Percentiles rank a stretch among this genome's conserved stretches.
Conservation (phyloP, 176 grass and related monocot species). For the Ensete ventricosum region DNA sequence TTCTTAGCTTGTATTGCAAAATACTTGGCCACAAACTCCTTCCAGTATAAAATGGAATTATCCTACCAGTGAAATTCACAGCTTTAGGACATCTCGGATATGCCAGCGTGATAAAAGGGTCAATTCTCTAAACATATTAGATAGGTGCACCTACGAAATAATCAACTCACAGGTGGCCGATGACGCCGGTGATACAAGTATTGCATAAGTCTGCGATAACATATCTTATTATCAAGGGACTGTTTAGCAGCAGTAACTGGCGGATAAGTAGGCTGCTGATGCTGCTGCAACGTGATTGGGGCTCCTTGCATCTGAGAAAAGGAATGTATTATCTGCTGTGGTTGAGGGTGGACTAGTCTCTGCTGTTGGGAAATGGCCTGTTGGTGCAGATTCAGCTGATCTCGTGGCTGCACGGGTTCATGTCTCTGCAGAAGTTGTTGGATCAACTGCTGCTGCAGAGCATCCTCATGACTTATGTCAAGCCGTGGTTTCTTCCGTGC, state of each 20-base stretch:
- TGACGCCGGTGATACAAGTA: constrained; percentile 91
- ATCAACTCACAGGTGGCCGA: constrained; percentile 43
- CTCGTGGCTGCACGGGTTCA: constrained; percentile 42
- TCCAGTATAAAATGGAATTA: constrained; percentile 85
- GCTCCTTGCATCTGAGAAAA: constrained; percentile 60
- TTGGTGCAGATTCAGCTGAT: constrained; percentile 57
- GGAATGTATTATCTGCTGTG: constrained; percentile 53
- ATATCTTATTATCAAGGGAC: constrained; percentile 54
- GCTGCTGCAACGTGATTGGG: constrained; percentile 36
- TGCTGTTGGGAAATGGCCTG: constrained; percentile 80
- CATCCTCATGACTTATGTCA: constrained; percentile 64
- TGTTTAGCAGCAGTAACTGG: constrained; percentile 40
- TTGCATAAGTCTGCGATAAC: constrained; percentile 79
- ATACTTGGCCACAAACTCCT: constrained; percentile 85
- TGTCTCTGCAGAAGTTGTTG: constrained; percentile 63
- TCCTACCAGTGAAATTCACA: constrained; percentile 33
- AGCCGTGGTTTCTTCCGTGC: constrained; percentile 73
- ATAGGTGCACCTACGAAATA: not conserved
- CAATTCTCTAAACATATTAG: not conserved
- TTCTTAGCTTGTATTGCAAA: constrained; percentile 79
- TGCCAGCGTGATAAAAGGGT: too few species aligned
- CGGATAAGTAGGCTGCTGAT: constrained; percentile 38
- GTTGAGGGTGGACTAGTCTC: constrained; percentile 37
- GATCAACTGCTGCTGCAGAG: constrained; percentile 58
- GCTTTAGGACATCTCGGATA: not conserved